These are phyloP conservation scores for Cutaneotrichosporon daszewskae DNA, from an alignment of 1,284 basidiomycete species.

Conservation along the genomic window DNA sequence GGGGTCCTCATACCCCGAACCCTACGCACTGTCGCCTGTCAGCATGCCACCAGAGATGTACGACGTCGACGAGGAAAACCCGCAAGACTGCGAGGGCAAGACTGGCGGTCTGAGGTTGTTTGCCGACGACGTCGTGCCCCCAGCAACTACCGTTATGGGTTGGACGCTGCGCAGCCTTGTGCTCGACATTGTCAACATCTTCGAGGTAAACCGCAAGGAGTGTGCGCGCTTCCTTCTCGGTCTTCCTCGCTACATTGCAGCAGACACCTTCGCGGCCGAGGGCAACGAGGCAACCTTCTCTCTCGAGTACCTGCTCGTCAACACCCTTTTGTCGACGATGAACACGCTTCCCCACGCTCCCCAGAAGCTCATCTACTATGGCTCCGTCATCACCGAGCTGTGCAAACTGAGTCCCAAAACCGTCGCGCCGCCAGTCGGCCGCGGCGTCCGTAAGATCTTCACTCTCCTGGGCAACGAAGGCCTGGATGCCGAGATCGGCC, in stretches of 20 bases:
- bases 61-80: conserved; percentile 53
- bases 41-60: conserved; percentile 77
- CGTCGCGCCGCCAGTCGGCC: conserved; percentile 91
- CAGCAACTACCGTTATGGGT: conserved; percentile 64
- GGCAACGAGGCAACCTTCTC: conserved; percentile 39
- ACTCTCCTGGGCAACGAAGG: conserved; percentile 61
- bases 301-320: conserved; percentile 41
- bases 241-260: conserved; percentile 75
- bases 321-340: conserved; percentile 65
- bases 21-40: conserved; percentile 68
- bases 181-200: conserved; percentile 81
- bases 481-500: conserved; percentile 74
- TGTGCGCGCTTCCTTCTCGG: conserved; percentile 80
- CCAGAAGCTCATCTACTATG: conserved; percentile 79
- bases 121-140: conserved; percentile 72
- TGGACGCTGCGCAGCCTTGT: conserved; percentile 74
- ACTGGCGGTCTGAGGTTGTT: conserved; percentile 64
- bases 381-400: conserved; percentile 82
- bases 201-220: conserved; percentile 94
- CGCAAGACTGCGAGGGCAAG: conserved; percentile 47
- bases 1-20: conserved; percentile 46
- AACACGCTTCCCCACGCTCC: conserved; percentile 71
- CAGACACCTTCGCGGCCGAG: conserved; percentile 65
- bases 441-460: conserved; percentile 86
- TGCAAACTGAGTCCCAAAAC: conserved; percentile 87